A percentile compares a stretch with the other conserved stretches of the same genome.
These are phyloP conservation scores for Breynia disticha DNA, from an alignment of 441 rosid species.

Conservation along the genomic window DNA sequence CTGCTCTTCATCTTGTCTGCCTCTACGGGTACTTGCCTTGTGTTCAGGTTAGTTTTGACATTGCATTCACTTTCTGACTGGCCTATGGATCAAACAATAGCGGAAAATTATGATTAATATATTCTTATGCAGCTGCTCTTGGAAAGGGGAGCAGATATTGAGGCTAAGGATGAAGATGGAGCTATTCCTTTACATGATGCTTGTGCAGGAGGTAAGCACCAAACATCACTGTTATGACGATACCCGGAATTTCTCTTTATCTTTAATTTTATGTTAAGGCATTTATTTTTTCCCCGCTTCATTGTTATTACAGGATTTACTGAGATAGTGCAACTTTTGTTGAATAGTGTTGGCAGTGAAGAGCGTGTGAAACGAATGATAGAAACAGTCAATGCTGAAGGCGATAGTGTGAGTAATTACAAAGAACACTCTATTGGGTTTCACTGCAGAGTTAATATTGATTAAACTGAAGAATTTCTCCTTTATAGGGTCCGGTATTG, in stretches of 20 bases:
- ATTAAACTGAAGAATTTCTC: too few relatives aligned
- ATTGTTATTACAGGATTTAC: too few relatives aligned
- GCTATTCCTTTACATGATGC: slow-evolving; percentile 90
- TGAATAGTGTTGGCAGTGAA: too few relatives aligned
- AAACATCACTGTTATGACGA: not conserved
- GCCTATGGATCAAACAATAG: not conserved
- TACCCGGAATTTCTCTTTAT: not conserved
- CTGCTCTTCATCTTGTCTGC: slow-evolving; percentile 84
- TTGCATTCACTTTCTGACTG: not conserved
- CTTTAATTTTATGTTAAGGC: not conserved
- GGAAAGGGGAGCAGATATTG: slow-evolving; percentile 80
- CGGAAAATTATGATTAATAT: not conserved
- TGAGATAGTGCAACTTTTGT: slow-evolving; percentile 19
- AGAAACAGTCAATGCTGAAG: too few relatives aligned
- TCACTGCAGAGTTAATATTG: not conserved
- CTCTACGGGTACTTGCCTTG: slow-evolving; percentile 79
- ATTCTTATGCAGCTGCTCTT: slow-evolving; percentile 47
- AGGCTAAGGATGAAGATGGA: slow-evolving; percentile 73
- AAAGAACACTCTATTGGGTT: not conserved
- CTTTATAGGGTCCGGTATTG: too few relatives aligned
- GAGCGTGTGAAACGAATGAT: too few relatives aligned
- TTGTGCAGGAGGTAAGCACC: slow-evolving; percentile 63
- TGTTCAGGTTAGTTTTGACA: slow-evolving; percentile 46
- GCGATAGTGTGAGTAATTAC: too few relatives aligned
- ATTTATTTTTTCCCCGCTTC: not conserved